Percentiles rank a stretch among this genome's conserved stretches.
phyloP scores from a whole-genome alignment of 1,284 basidiomycete genomes.

The Cryptococcus hybrid region DNA sequence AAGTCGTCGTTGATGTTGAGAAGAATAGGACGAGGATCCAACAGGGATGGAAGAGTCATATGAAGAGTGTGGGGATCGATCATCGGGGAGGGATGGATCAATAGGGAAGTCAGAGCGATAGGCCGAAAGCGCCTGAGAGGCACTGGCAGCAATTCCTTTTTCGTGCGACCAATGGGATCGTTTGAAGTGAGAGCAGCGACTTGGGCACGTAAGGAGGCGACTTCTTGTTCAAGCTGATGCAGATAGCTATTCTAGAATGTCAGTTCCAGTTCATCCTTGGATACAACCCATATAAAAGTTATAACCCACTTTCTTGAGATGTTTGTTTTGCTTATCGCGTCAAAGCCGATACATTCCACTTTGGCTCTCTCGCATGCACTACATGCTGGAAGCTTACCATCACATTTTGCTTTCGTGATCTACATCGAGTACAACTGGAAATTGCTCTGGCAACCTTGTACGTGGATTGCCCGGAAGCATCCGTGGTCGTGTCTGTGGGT shows the following conservation, averaged over 20 bases:
- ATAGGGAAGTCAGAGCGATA: slow-evolving; percentile 18
- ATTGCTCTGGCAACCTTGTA: slow-evolving; percentile 52
- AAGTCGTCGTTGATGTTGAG: not conserved
- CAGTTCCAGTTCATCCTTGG: not conserved
- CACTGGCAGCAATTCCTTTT: slow-evolving; percentile 23
- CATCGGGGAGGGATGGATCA: slow-evolving; percentile 19
- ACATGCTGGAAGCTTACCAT: slow-evolving; percentile 52
- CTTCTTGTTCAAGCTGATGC: slow-evolving; percentile 50
- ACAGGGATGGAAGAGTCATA: slow-evolving; percentile 8
- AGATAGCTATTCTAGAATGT: slow-evolving; percentile 38
- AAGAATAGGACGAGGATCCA: not conserved
- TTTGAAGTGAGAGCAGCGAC: slow-evolving; percentile 32
- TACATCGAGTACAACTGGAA: slow-evolving; percentile 50
- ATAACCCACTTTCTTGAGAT: slow-evolving; percentile 49
- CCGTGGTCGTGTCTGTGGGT: not conserved
- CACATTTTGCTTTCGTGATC: slow-evolving; percentile 50
- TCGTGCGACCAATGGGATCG: slow-evolving; percentile 20
- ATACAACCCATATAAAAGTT: not conserved
- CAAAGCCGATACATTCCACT: slow-evolving; percentile 53
- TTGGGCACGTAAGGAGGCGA: slow-evolving; percentile 45
- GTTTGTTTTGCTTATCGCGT: slow-evolving; percentile 52
- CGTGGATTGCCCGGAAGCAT: slow-evolving; percentile 2
- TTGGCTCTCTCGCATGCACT: slow-evolving; percentile 47
- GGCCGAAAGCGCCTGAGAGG: slow-evolving; percentile 25
- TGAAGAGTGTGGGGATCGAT: slow-evolving; percentile 16